phyloP scores from a whole-genome alignment of 495 filamentous ascomycete species.

The Pyrenopolyporus hunteri region DNA sequence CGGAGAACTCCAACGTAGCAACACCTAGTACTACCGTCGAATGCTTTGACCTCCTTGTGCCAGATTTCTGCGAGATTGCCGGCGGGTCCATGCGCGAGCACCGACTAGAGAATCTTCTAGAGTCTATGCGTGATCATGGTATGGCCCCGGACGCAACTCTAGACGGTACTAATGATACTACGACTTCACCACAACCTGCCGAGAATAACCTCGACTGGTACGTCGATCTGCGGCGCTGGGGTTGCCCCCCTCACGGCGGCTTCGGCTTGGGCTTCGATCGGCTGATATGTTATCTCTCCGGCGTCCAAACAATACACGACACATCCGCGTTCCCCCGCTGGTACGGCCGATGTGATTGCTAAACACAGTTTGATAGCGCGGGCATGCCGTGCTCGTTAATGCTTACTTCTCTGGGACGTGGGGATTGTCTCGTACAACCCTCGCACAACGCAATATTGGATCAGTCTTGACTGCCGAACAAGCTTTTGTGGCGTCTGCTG shows the following conservation, averaged over 20 bases:
- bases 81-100: constrained; percentile 96
- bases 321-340: constrained; percentile 88
- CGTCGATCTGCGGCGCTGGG: constrained; percentile 90
- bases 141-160: constrained; percentile 12
- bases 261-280: constrained; percentile 96
- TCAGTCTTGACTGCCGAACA: constrained; percentile 31
- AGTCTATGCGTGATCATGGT: constrained; percentile 73
- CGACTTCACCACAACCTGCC: constrained; percentile 37
- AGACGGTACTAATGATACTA: constrained; percentile 4
- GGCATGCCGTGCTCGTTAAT: constrained; percentile 49
- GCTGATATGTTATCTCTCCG: constrained; percentile 82
- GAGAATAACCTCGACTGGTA: constrained; percentile 80
- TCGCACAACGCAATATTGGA: constrained; percentile 35
- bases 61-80: constrained; percentile 85
- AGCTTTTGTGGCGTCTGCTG: constrained; percentile 36
- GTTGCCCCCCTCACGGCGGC: constrained; percentile 92
- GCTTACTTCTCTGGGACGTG: constrained; percentile 47
- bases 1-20: constrained; percentile 2
- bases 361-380: constrained; percentile 41
- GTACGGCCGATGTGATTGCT: constrained; percentile 91
- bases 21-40: constrained; percentile 69
- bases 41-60: constrained; percentile 94
- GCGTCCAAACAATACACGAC: constrained; percentile 84
- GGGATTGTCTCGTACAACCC: constrained; percentile 33
- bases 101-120: constrained; percentile 69